Evolutionary conservation across 2,329 filamentous ascomycete species (phyloP).

Genomic region (Huntiella omanensis): DNA sequence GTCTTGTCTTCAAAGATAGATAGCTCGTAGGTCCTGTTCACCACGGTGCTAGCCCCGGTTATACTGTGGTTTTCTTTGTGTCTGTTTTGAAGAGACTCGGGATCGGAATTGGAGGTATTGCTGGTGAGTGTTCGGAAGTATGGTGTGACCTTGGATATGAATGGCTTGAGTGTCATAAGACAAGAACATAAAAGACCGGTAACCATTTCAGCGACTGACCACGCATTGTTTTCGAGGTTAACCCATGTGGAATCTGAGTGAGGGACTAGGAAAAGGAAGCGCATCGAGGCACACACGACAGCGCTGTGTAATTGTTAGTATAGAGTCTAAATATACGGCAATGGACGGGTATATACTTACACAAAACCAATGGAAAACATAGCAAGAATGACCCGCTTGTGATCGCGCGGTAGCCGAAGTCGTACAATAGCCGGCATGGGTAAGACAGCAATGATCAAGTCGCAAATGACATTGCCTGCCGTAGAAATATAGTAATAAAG

Average conservation of each 20-base stretch:
- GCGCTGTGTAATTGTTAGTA: slow-evolving; percentile 9
- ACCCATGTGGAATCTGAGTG: slow-evolving; percentile 14
- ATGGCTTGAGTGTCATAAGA: slow-evolving; percentile 14
- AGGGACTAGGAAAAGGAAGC: slow-evolving; percentile 13
- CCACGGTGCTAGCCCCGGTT: no score
- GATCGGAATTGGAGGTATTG: not conserved
- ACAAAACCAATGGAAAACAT: slow-evolving; percentile 17
- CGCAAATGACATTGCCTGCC: slow-evolving; percentile 16
- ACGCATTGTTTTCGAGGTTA: slow-evolving; percentile 14
- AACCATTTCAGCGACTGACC: slow-evolving; percentile 14
- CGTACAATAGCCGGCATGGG: slow-evolving; percentile 15
- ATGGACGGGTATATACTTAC: slow-evolving; percentile 10
- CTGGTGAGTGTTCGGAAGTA: slow-evolving; percentile 8
- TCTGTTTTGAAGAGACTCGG: not conserved
- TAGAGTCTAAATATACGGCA: not conserved
- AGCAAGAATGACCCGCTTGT: slow-evolving; percentile 15
- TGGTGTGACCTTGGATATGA: slow-evolving; percentile 15
- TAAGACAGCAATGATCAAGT: slow-evolving; percentile 15
- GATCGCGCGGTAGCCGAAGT: slow-evolving; percentile 13
- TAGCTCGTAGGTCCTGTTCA: no score
- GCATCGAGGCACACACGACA: slow-evolving; percentile 14
- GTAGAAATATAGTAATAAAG: slow-evolving; percentile 16
- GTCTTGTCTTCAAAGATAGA: no score
- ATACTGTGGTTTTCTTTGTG: no score
- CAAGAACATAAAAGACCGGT: slow-evolving; percentile 14